Evolutionary conservation across 108 stramenopile species (phyloP), one percentile per base, ranked within the genome.

Genomic region (Seminavis robusta): DNA sequence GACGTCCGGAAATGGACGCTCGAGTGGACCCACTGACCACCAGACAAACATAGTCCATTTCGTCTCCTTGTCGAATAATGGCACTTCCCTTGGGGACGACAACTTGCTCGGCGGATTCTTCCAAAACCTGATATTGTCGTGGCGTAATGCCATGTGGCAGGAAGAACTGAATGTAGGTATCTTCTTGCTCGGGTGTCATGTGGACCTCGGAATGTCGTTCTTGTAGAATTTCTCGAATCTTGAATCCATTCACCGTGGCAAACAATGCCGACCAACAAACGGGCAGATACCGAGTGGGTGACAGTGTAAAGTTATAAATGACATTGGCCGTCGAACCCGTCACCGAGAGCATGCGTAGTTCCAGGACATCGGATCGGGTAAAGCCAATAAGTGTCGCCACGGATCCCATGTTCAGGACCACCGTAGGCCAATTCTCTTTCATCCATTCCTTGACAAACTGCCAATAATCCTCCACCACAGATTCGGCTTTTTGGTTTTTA

Each of bases 61-160:
- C 49, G 10, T 74, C 63, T 0, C 84, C 80, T 59, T 83, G 66
- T 13, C 72, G 56, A 17, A 84, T 48, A 15, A 92, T 26, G 28
- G 77, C 29, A 16, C 63, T 59, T 3, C 83, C 85, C 20, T 64
- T 52, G 39, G 56, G 57, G 10, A 86, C 42, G 19, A 47, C n/a
- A 3, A 71, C n/a, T 2, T 47, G 41, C 17, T 54, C 56, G 21
- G 77, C 73, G 21, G 67, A 65, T 28, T 54, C 38, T 8, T 64
- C 11, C 19, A 88, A 59, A 1, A 68, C 43, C 69, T 85, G 66
- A 68, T 84, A 92, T 60, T 92, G 90, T 57, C 82, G 84, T 26
- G 87, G 90, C 7, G 90, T 92, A 5, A 88, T 70, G 1, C 86
- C 90, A 54, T 88, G 81, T 8, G 74, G 76, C 65, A 84, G 59